Evolutionary conservation across 2,329 filamentous ascomycete species (phyloP), one percentile per base, ranked within the genome.

Genomic region (Trichothecium sympodiale): DNA sequence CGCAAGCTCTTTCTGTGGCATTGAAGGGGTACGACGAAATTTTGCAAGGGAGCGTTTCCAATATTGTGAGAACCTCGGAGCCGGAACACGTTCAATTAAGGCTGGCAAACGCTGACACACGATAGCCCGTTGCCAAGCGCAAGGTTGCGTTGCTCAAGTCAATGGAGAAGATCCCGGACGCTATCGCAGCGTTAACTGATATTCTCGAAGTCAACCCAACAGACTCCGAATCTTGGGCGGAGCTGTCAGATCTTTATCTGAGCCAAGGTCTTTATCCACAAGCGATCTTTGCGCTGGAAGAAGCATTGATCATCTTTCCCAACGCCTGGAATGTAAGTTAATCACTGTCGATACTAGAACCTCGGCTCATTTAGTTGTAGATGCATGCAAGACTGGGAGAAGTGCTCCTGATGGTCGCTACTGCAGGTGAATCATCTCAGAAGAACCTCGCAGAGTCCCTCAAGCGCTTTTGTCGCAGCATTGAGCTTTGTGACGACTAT

Each of bases 401-500:
- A 57, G 61, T 94, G 23, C 66, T 83, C 29, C 86, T 85, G 53
- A 77, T 93, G 61, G 75, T 78, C 25, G 68, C 71, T 18, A 67
- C 63, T 31, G 59, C 63, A 35, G 46, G 46, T 12, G 61, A 64
- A 7, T 55, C 61, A 18, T 51, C 61, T 3, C 57, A 65, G 30
- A 71, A 69, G 53, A 64, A 74, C 47, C 62, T 91, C 37, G 66
- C 72, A 30, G 83, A 88, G 52, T 79, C 86, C 5, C 59, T 94
- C 36, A 83, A 86, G 53, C 77, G 88, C 44, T 96, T 94, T 59
- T 84, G 82, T 54, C 76, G 91, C 48, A 91, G 87, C 51, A 76
- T 96, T 44, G 91, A 98, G 61, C 72, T 98, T 35, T 96, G 91
- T 52, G 84, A 95, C 48, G 79, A 87, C 53, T 96, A 95, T 54